Conservation (phyloP, 805 yeast genomes). For the Kluyveromyces lactis region DNA sequence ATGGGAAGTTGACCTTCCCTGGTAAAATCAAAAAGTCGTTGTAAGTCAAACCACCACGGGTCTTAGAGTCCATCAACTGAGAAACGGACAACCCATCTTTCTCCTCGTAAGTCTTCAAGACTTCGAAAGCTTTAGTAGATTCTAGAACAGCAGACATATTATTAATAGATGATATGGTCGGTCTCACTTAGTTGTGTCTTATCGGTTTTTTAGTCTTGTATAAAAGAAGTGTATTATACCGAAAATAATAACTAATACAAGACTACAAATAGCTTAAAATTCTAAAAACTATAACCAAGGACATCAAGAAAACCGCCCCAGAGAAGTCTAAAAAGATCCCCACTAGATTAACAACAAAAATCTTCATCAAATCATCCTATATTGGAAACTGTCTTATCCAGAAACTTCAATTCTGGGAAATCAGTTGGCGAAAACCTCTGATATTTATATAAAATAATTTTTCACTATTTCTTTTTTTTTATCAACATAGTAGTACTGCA, state of each 20-base stretch:
- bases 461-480: too few relatives aligned
- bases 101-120: conserved; percentile 53
- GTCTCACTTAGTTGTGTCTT: too few relatives aligned
- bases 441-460: not conserved
- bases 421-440: not conserved
- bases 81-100: conserved; percentile 82
- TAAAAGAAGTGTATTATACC: too few relatives aligned
- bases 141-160: conserved; percentile 26
- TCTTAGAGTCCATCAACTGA: conserved; percentile 79
- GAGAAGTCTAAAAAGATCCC: conserved; percentile 3
- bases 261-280: too few relatives aligned
- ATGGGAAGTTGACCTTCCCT: conserved; percentile 85
- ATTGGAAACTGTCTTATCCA: too few relatives aligned
- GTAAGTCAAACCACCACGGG: conserved; percentile 94
- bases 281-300: not conserved
- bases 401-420: too few relatives aligned
- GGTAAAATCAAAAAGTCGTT: conserved; percentile 94
- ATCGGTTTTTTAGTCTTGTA: too few relatives aligned
- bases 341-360: not conserved
- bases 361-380: too few relatives aligned
- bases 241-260: too few relatives aligned
- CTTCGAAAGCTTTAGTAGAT: conserved; percentile 55
- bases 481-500: too few relatives aligned
- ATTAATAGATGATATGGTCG: too few relatives aligned
- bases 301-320: not conserved